Conservation (phyloP, 2,329 filamentous ascomycete genomes). For the Paracoccidioides lutzii region DNA sequence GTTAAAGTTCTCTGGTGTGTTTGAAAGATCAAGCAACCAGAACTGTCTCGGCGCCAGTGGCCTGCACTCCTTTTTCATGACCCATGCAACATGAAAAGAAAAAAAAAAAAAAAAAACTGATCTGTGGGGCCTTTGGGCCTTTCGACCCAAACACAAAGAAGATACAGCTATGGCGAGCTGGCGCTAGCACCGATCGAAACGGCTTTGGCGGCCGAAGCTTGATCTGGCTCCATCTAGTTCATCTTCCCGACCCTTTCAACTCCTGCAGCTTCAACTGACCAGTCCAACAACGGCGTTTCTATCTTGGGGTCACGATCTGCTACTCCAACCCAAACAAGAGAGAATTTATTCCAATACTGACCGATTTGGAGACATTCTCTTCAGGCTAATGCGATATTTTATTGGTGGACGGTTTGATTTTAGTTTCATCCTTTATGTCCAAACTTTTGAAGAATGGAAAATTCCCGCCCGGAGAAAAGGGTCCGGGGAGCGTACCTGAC, state of each 20-base stretch:
- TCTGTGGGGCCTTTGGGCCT: neutral
- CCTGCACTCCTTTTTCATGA: neutral
- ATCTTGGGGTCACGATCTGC: neutral
- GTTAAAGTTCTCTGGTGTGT: neutral
- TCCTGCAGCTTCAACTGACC: neutral
- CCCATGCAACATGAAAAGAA: neutral
- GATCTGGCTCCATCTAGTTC: neutral
- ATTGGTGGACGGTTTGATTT: neutral
- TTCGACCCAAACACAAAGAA: neutral
- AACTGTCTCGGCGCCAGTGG: neutral
- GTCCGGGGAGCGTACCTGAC: neutral
- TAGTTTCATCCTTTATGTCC: neutral
- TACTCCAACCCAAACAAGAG: neutral
- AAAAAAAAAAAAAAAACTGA: neutral
- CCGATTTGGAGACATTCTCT: neutral
- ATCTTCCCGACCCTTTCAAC: neutral
- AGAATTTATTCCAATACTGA: neutral
- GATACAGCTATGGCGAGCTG: neutral
- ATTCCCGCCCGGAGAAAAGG: neutral
- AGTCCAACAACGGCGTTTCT: conserved; percentile 1
- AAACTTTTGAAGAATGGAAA: neutral
- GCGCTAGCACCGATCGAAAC: neutral
- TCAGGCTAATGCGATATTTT: neutral
- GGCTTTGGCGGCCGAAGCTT: neutral
- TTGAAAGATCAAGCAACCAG: neutral